A percentile compares a stretch with the other conserved stretches of the same genome.
Evolutionary conservation across 148 eudicot genomes (phyloP).

Genomic region (Talinum fruticosum): DNA sequence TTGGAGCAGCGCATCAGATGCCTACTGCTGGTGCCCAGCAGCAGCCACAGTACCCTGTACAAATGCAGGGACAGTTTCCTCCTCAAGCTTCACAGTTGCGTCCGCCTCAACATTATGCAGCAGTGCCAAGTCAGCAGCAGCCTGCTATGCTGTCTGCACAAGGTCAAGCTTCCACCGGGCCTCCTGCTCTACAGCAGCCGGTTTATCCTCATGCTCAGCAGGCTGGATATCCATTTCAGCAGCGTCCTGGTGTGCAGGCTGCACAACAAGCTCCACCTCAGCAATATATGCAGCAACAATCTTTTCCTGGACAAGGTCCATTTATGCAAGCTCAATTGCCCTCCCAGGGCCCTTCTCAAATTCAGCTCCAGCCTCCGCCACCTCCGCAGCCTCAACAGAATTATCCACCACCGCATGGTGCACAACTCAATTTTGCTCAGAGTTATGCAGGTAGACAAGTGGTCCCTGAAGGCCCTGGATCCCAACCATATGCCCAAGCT

Average conservation of each 20-base stretch:
- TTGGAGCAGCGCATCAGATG: slow-evolving; percentile 42
- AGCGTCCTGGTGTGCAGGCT: slow-evolving; percentile 55
- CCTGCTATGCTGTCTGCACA: slow-evolving; percentile 43
- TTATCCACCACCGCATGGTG: slow-evolving; percentile 33
- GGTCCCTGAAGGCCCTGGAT: slow-evolving; percentile 42
- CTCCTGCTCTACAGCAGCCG: slow-evolving; percentile 43
- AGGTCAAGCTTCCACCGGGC: slow-evolving; percentile 42
- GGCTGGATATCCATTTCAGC: slow-evolving; percentile 48
- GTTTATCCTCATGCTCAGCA: slow-evolving; percentile 51
- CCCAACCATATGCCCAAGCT: slow-evolving; percentile 43
- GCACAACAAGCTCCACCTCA: slow-evolving; percentile 50
- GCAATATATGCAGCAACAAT: slow-evolving; percentile 54
- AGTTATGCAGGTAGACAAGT: slow-evolving; percentile 48
- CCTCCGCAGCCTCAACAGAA: slow-evolving; percentile 39
- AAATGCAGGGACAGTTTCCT: slow-evolving; percentile 54
- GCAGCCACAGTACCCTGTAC: slow-evolving; percentile 41
- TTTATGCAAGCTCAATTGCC: slow-evolving; percentile 34
- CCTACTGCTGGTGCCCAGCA: slow-evolving; percentile 42
- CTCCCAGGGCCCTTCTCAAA: slow-evolving; percentile 39
- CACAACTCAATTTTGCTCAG: slow-evolving; percentile 47
- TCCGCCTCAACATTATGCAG: slow-evolving; percentile 48
- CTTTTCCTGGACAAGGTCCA: slow-evolving; percentile 44
- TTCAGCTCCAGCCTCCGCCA: slow-evolving; percentile 42
- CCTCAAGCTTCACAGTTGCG: slow-evolving; percentile 53
- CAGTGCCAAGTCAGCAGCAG: slow-evolving; percentile 48